A percentile compares a stretch with the other conserved stretches of the same genome.
These are phyloP conservation scores for Scedosporium apiospermum DNA, from an alignment of 2,329 filamentous ascomycete genomes.

Conservation along the genomic window DNA sequence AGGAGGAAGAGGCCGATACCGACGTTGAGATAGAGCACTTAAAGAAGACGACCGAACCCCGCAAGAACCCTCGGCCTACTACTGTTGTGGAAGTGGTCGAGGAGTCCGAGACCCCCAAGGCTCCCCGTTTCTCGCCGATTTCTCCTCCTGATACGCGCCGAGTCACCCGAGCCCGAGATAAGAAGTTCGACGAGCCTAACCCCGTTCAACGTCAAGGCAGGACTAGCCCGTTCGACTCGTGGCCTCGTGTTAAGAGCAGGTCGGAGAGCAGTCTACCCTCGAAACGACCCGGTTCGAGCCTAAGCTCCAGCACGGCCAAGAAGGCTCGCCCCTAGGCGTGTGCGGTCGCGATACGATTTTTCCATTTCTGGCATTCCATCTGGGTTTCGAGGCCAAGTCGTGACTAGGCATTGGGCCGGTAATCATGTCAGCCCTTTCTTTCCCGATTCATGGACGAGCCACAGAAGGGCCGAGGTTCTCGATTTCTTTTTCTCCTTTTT, in stretches of 20 bases:
- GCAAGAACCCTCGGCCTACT: constrained; percentile 20
- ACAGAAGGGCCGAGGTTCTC: no score
- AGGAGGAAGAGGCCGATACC: constrained; percentile 51
- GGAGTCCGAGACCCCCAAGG: constrained; percentile 36
- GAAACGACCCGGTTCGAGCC: constrained; percentile 30
- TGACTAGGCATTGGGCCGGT: no score
- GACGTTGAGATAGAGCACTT: constrained; percentile 36
- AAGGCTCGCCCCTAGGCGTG: constrained; percentile 22
- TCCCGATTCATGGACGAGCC: no score
- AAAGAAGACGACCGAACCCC: constrained; percentile 9
- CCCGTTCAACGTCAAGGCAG: constrained; percentile 29
- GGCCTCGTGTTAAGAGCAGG: constrained; percentile 54
- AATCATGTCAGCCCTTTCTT: no score
- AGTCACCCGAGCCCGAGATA: constrained; percentile 46
- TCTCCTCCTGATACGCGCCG: constrained; percentile 56
- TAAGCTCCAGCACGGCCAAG: constrained; percentile 22
- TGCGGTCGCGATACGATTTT: background rate
- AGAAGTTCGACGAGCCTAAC: constrained; percentile 31
- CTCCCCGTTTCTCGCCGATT: constrained; percentile 44
- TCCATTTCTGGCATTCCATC: background rate
- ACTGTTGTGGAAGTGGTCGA: background rate
- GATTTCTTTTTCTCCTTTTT: no score
- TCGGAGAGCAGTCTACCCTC: constrained; percentile 12
- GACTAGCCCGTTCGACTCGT: constrained; percentile 56
- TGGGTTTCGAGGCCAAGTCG: no score